A percentile compares a stretch with the other conserved stretches of the same genome.
Evolutionary conservation across 2,329 filamentous ascomycete genomes (phyloP).

Genomic region (Remersonia thermophila): DNA sequence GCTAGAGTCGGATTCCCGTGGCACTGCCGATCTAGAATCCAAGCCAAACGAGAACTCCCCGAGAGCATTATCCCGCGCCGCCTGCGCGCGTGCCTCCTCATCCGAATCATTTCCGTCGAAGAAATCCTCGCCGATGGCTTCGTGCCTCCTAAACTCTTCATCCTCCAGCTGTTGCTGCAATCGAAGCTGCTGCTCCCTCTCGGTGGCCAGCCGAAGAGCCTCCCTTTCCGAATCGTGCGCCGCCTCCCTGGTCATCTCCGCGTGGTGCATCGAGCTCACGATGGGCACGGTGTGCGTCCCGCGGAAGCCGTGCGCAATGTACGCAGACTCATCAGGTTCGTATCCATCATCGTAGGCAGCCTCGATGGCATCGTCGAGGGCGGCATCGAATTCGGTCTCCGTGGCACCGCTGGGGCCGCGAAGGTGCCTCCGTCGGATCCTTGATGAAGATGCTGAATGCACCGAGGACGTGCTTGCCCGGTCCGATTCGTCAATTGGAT

Average conservation of each 20-base stretch:
- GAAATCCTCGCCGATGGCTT: constrained; percentile 36
- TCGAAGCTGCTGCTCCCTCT: constrained; percentile 42
- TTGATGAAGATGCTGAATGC: constrained; percentile 65
- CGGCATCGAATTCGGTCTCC: constrained; percentile 85
- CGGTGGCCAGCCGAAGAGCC: constrained; percentile 47
- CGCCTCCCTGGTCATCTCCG: constrained; percentile 64
- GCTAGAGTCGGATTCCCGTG: constrained; percentile 73
- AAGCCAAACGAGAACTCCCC: constrained; percentile 70
- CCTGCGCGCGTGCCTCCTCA: constrained; percentile 48
- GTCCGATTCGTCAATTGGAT: constrained; percentile 83
- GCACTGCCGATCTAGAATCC: constrained; percentile 51
- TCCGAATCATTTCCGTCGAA: constrained; percentile 53
- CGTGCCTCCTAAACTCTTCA: constrained; percentile 28
- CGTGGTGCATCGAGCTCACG: constrained; percentile 48
- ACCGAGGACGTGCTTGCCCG: constrained; percentile 68
- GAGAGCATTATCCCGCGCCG: constrained; percentile 59
- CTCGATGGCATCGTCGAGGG: constrained; percentile 88
- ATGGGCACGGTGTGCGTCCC: constrained; percentile 32
- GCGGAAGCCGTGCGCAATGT: constrained; percentile 22
- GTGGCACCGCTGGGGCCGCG: constrained; percentile 58
- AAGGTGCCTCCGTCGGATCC: constrained; percentile 57
- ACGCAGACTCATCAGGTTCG: constrained; percentile 40
- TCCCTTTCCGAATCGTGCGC: constrained; percentile 64
- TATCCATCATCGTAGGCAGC: constrained; percentile 89
- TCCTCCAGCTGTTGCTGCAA: constrained; percentile 29